These are phyloP conservation scores for Saccharomycopsis selenospora DNA, from an alignment of 805 yeast genomes.

Conservation along the genomic window DNA sequence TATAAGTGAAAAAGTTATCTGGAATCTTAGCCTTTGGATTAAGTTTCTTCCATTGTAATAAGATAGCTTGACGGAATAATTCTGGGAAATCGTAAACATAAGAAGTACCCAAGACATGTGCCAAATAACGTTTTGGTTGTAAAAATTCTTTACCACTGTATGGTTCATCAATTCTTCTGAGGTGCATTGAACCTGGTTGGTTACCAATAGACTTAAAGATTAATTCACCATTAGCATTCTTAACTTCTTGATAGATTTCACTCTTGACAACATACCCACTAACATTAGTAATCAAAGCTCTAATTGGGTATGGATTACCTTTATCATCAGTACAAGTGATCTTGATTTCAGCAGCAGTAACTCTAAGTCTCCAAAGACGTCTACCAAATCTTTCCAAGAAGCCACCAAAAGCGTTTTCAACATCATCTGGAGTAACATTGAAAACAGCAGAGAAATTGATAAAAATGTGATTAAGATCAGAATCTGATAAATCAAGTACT, in stretches of 20 bases:
- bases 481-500: slow-evolving; percentile 86
- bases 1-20: slow-evolving; percentile 68
- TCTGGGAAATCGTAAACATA: slow-evolving; percentile 99
- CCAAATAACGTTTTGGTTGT: slow-evolving; percentile 98
- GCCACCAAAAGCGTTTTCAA: slow-evolving; percentile 95
- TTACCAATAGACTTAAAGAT: slow-evolving; percentile 90
- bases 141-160: slow-evolving; percentile 97
- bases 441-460: slow-evolving; percentile 95
- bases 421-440: slow-evolving; percentile 90
- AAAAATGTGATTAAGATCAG: slow-evolving; percentile 94
- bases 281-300: slow-evolving; percentile 94
- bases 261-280: slow-evolving; percentile 96
- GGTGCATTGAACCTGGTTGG: slow-evolving; percentile 90
- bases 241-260: slow-evolving; percentile 90
- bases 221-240: slow-evolving; percentile 91
- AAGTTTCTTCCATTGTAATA: slow-evolving; percentile 73
- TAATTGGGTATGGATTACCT: slow-evolving; percentile 87
- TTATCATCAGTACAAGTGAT: slow-evolving; percentile 87
- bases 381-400: slow-evolving; percentile 97
- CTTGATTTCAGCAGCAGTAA: slow-evolving; percentile 95
- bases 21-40: slow-evolving; percentile 53
- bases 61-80: slow-evolving; percentile 86
- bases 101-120: slow-evolving; percentile 97
- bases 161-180: slow-evolving; percentile 91
- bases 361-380: slow-evolving; percentile 92